Base-by-base conservation (phyloP, 352 stramenopile species). In the Pythium rhizo-oryzae region DNA sequence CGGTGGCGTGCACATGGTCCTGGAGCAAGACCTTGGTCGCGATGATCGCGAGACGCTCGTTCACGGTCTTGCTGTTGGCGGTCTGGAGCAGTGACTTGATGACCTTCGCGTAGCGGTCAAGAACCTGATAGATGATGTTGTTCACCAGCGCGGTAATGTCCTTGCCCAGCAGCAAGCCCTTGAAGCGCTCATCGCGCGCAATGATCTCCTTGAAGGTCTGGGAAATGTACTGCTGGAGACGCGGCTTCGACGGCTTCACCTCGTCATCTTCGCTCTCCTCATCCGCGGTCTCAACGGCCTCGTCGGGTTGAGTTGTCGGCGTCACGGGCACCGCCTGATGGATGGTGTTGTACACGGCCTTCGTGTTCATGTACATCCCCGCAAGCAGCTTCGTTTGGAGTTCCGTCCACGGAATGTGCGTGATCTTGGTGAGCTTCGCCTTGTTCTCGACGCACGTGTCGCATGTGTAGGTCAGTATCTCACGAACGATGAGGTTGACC, bases 301-400 rank as follows among this genome's bases (percentile, higher is more conserved):
- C 46, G 11, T 52, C 46, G 11, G 9, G 11, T 9, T 23, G 11
- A n/a, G n/a, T n/a, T n/a, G n/a, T n/a, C 46, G 18, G 18, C n/a
- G 15, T 7, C 18, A 37, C 25, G 13, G 18, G 8, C 11, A 19
- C 25, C 18, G 16, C 25, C 15, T 18, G 50, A 19, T 57, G 50
- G 24, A 57, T 7, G n/a, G 11, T 35, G 13, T 57, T n/a, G 25
- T 21, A 57, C 23, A n/a, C 19, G 9, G 50, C 50, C 50, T 57
- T 57, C 23, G 50, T 57, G 50, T 57, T 57, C 50, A 57, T 57
- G 50, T 57, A 57, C 21, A 57, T 19, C 7, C 50, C 50, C 9
- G 50, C 18, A 8, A 57, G 21, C 18, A 57, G 21, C 50, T 57
- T 57, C 6, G 50, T 57, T 24, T 57, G 50, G 24, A 57, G 18